Percentiles rank a stretch among this genome's conserved stretches.
phyloP scores from a whole-genome alignment of 2,329 filamentous ascomycete species.

The Fusarium sp. region DNA sequence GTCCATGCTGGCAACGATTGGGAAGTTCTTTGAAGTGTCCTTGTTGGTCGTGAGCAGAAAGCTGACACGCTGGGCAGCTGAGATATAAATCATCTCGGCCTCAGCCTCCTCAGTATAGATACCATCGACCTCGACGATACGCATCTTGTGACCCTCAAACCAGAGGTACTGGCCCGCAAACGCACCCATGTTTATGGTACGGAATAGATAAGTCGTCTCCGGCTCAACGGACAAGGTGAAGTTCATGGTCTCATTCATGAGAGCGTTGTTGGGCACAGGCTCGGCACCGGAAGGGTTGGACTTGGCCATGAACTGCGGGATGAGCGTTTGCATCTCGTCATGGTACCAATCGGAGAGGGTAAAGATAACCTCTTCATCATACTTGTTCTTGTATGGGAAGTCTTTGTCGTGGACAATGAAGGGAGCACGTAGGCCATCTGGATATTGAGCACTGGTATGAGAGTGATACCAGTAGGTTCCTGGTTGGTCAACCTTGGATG shows the following conservation, averaged over 20 bases:
- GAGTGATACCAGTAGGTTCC: slow-evolving; percentile 88
- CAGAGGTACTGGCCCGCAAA: slow-evolving; percentile 78
- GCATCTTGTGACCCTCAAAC: slow-evolving; percentile 77
- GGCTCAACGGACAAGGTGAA: slow-evolving; percentile 72
- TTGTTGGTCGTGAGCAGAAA: slow-evolving; percentile 76
- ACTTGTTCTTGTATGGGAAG: slow-evolving; percentile 69
- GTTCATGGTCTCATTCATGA: slow-evolving; percentile 80
- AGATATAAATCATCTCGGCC: slow-evolving; percentile 75
- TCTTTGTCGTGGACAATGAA: slow-evolving; percentile 75
- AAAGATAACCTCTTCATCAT: slow-evolving; percentile 74
- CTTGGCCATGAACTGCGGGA: slow-evolving; percentile 66
- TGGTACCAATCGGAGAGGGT: slow-evolving; percentile 82
- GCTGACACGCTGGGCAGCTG: slow-evolving; percentile 76
- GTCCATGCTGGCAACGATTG: slow-evolving; percentile 80
- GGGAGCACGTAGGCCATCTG: slow-evolving; percentile 76
- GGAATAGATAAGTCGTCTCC: slow-evolving; percentile 80
- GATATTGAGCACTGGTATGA: slow-evolving; percentile 77
- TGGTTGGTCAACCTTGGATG: slow-evolving; percentile 69
- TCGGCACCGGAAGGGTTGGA: slow-evolving; percentile 71
- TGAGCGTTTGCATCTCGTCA: slow-evolving; percentile 64
- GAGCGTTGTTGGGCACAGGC: slow-evolving; percentile 76
- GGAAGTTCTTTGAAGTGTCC: slow-evolving; percentile 73
- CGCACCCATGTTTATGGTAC: slow-evolving; percentile 80
- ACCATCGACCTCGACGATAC: slow-evolving; percentile 81
- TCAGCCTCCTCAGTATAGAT: slow-evolving; percentile 74